phyloP scores from a whole-genome alignment of 305 asterid species.

The Fraxinus xanthoxyloides region DNA sequence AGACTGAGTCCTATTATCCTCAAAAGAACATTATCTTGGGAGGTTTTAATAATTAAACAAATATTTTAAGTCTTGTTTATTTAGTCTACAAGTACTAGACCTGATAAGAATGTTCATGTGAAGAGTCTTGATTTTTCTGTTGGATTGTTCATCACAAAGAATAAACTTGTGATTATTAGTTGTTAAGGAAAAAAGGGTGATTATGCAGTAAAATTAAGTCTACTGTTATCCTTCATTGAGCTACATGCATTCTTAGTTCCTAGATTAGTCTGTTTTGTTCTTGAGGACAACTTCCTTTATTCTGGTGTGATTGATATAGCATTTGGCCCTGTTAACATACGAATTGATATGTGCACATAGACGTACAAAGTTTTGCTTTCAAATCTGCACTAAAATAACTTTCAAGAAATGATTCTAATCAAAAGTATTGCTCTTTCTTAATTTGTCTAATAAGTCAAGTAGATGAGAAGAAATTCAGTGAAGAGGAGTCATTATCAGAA shows the following conservation, averaged over 20 bases:
- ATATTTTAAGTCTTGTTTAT: not conserved
- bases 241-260: conserved; percentile 29
- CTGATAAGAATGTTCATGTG: not conserved
- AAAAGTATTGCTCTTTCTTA: not conserved
- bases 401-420: not conserved
- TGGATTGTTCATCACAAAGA: not conserved
- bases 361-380: not conserved
- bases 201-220: not conserved
- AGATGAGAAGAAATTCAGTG: not conserved
- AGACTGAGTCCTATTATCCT: conserved; percentile 7
- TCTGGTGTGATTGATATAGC: not conserved
- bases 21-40: not conserved
- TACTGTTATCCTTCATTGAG: conserved; percentile 21
- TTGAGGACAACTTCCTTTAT: conserved; percentile 14
- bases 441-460: not conserved
- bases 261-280: conserved; percentile 5
- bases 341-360: not conserved
- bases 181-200: conserved; percentile 21
- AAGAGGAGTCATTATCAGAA: not conserved
- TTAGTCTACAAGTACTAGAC: not conserved
- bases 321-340: not conserved
- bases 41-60: not conserved
- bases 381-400: not conserved
- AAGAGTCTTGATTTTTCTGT: not conserved
- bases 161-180: conserved; percentile 4